Evolutionary conservation across 371 early-diverging fungal genomes (phyloP).

Genomic region (Apophysomyces trapeziformis): DNA sequence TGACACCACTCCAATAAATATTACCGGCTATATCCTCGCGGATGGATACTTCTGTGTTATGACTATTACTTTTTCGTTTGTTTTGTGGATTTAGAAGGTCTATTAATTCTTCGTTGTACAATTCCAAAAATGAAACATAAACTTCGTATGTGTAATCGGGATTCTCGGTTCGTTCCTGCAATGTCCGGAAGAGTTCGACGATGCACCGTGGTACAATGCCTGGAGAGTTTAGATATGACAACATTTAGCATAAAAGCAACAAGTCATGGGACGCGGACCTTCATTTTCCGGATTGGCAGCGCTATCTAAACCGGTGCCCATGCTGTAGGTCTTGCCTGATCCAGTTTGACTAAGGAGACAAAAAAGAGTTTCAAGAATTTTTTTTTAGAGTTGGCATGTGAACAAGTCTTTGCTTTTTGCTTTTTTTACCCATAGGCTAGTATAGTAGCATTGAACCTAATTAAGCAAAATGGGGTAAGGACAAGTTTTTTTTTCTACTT

Average conservation of each 20-base stretch:
- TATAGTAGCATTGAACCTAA: constrained; percentile 83
- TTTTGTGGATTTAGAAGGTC: constrained; percentile 74
- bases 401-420: constrained; percentile 15
- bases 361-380: constrained; percentile 65
- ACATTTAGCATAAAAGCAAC: constrained; percentile 13
- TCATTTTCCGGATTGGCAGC: constrained; percentile 38
- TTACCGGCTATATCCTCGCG: constrained; percentile 94
- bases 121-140: constrained; percentile 87
- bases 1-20: constrained; percentile 90
- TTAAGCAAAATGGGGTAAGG: constrained; percentile 5
- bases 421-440: constrained; percentile 92
- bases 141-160: constrained; percentile 64
- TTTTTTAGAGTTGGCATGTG: constrained; percentile 12
- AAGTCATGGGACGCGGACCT: constrained; percentile 28
- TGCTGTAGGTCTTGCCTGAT: constrained; percentile 63
- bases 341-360: constrained; percentile 47
- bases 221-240: constrained; percentile 17
- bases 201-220: constrained; percentile 93
- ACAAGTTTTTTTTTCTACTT: constrained; percentile 6
- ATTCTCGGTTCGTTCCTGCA: constrained; percentile 45
- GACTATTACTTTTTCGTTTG: constrained; percentile 21
- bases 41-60: constrained; percentile 57
- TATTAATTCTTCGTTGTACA: constrained; percentile 97
- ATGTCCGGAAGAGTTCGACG: constrained; percentile 57
- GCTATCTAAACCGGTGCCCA: constrained; percentile 54